A percentile compares a stretch with the other conserved stretches of the same genome.
Evolutionary conservation across 176 grass and related monocot species (phyloP).

Genomic region (Elaeis guineensis): DNA sequence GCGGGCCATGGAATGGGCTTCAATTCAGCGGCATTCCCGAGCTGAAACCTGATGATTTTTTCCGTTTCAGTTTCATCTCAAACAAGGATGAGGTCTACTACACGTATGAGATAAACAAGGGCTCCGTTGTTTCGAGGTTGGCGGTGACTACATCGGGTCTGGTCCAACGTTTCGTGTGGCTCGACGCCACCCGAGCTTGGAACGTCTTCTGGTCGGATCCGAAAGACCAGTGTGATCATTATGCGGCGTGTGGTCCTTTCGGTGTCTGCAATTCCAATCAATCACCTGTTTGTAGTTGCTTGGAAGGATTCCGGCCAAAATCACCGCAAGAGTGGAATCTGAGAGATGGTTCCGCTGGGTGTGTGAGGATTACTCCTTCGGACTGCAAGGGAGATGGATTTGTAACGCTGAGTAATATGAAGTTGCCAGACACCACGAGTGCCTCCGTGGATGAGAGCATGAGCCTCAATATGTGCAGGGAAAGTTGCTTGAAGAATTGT

Average conservation of each 20-base stretch:
- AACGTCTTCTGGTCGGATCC: not conserved
- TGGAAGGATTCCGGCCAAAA: constrained; percentile 12
- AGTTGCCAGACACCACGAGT: constrained; percentile 5
- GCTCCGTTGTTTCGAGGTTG: not conserved
- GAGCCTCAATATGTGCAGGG: constrained; percentile 42
- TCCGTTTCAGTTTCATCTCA: constrained; percentile 22
- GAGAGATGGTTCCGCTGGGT: constrained; percentile 9
- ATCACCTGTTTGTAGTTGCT: constrained; percentile 8
- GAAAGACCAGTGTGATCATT: not conserved
- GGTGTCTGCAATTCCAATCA: constrained; percentile 1
- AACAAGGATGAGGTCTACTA: constrained; percentile 9
- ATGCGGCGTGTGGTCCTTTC: constrained; percentile 7
- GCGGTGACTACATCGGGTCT: not conserved
- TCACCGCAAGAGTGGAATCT: constrained; percentile 1
- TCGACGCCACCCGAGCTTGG: not conserved
- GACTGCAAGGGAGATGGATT: constrained; percentile 5
- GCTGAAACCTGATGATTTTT: not conserved
- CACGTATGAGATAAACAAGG: not conserved
- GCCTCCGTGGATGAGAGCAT: constrained; percentile 31
- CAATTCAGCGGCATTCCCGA: constrained; percentile 33
- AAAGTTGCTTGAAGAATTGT: constrained; percentile 60
- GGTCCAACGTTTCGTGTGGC: constrained; percentile 10
- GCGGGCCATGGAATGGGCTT: constrained; percentile 37
- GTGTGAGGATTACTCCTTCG: not conserved
- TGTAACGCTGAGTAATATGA: not conserved